These are phyloP conservation scores for Paraconiothyrium brasiliense DNA, from an alignment of 2,329 filamentous ascomycete species.

Conservation along the genomic window DNA sequence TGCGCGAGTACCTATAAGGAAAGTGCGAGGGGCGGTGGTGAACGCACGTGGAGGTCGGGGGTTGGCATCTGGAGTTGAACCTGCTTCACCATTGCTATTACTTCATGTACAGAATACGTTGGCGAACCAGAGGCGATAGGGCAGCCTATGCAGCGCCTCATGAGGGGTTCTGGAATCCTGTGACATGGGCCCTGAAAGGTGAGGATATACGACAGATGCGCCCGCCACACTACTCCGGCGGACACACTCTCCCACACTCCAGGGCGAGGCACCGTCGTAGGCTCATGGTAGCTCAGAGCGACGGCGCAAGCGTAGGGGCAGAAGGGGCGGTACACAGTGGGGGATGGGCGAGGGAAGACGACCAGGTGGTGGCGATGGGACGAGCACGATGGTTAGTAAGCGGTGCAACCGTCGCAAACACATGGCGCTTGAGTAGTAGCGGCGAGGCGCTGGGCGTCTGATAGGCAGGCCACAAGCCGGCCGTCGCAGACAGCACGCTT, in stretches of 20 bases:
- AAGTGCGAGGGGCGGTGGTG: conserved; percentile 3
- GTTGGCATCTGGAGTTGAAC: background rate
- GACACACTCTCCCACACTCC: too few relatives aligned
- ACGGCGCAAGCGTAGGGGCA: too few relatives aligned
- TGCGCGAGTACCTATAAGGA: background rate
- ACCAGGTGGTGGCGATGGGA: background rate
- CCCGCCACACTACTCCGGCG: too few relatives aligned
- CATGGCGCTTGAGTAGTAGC: conserved; percentile 13
- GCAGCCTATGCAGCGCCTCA: background rate
- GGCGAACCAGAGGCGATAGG: background rate
- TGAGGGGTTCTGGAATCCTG: background rate
- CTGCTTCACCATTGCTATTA: background rate
- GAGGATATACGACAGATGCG: too few relatives aligned
- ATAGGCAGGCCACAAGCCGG: conserved; percentile 16
- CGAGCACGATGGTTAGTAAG: background rate
- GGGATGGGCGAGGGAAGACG: too few relatives aligned
- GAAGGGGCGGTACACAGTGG: too few relatives aligned
- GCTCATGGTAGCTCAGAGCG: too few relatives aligned
- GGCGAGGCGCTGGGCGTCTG: conserved; percentile 21
- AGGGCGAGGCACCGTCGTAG: too few relatives aligned
- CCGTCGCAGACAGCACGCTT: conserved; percentile 13
- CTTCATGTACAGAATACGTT: background rate
- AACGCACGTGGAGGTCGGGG: background rate
- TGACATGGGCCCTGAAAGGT: too few relatives aligned
- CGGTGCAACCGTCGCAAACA: background rate